Base-by-base conservation (phyloP, 345 rosid species). In the Populus davidiana region DNA sequence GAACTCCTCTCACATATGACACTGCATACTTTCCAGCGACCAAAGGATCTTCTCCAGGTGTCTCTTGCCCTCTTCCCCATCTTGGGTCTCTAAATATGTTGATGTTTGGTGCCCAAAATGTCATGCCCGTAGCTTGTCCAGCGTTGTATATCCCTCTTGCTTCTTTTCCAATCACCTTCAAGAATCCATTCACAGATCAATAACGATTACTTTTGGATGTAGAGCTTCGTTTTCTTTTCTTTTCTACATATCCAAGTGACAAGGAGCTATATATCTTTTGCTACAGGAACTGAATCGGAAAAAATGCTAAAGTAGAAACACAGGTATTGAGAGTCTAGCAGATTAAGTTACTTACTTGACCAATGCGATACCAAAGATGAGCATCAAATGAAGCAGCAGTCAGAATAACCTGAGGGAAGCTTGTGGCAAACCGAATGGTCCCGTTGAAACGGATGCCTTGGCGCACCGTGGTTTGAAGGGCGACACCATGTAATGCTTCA, bases 341-440 rank as follows among this genome's bases (percentile, higher is more conserved):
- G 25, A 1, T n/a, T 2, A n/a, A 3, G 17, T 8, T 12, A 44
- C 72, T 77, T 70, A 91, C 98, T 79, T 87, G 91, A 70, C 93
- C 98, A 82, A 93, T 91, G 91, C 92, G 96, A 68, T 88, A 89
- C 99, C 99, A 93, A 12, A 83, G 86, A 41, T 79, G 67, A 27
- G 82, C 52, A 62, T 92, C 93, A 63, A 93, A 95, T 2, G 99
- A 87, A 81, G 99, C 90, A 2, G 97, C 96, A 36, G 91, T 79
- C 52, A 89, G 86, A 63, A 93, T 95, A 69, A 93, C 98, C 54
- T 91, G 96, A 77, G 98, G 99, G 84, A 93, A 95, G 85, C 91
- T 93, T 33, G 98, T 93, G 39, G 98, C 97, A 25, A 85, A 83
- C 72, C 54, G 75, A 61, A 93, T 86, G 81, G 86, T 75, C 0